These are phyloP conservation scores for Lactarius sp. DNA, from an alignment of 768 basidiomycete species.

Conservation along the genomic window DNA sequence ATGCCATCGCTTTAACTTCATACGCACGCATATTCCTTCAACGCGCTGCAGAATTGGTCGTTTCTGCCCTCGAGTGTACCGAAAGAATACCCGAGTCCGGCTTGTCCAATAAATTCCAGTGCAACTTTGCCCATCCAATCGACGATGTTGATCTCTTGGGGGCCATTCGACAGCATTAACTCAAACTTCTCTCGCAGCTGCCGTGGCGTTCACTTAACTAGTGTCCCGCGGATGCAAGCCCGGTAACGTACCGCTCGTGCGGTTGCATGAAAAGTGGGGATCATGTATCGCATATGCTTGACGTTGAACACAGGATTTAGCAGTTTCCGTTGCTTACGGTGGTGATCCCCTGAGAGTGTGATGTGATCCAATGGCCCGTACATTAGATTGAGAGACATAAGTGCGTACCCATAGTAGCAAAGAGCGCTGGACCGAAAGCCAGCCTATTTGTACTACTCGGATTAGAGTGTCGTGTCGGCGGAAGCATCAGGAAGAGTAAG, in stretches of 20 bases:
- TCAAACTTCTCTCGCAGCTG: too few relatives aligned
- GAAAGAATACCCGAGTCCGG: conserved; percentile 28
- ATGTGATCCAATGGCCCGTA: not conserved
- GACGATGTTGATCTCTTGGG: conserved; percentile 20
- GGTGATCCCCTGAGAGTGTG: not conserved
- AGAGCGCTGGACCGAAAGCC: not conserved
- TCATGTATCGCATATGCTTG: conserved; percentile 25
- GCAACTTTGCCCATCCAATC: conserved; percentile 25
- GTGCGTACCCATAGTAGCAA: not conserved
- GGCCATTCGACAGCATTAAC: too few relatives aligned
- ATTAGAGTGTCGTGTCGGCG: too few relatives aligned
- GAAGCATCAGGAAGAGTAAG: not conserved
- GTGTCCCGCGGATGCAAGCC: too few relatives aligned
- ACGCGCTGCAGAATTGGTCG: not conserved
- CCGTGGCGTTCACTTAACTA: too few relatives aligned
- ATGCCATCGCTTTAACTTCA: not conserved
- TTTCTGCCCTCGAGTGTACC: not conserved
- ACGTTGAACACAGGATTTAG: conserved; percentile 25
- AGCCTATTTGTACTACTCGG: not conserved
- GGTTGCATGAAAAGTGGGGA: conserved; percentile 23
- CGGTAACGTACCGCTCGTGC: conserved; percentile 14
- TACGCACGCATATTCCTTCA: conserved; percentile 23
- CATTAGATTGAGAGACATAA: not conserved
- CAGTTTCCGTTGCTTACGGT: conserved; percentile 14
- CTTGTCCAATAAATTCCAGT: conserved; percentile 28